Evolutionary conservation across 345 rosid species (phyloP).

Genomic region (Eucalyptus lansdowneana): DNA sequence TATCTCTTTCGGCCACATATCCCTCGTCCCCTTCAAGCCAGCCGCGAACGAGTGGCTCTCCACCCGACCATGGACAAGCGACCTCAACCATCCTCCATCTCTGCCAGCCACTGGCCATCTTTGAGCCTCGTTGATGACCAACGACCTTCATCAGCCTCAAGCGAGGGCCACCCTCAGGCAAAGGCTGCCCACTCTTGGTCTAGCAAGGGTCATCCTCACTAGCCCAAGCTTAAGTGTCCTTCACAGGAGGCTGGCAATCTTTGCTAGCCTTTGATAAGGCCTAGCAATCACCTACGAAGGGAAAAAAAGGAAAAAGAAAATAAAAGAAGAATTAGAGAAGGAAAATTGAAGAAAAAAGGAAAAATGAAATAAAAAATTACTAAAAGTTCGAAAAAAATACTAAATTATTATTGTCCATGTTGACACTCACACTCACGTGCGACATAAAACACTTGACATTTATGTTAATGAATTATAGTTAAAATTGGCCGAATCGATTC

Average conservation of each 20-base stretch:
- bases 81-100: neutral
- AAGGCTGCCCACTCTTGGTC: fast-evolving
- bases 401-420: too few species aligned
- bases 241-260: fast-evolving
- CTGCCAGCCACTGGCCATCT: neutral
- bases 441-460: neutral
- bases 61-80: neutral
- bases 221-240: neutral
- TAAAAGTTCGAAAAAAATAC: too few species aligned
- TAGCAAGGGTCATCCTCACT: neutral
- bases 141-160: neutral
- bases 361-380: too few species aligned
- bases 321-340: fast-evolving
- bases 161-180: neutral
- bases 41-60: too few species aligned
- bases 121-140: neutral
- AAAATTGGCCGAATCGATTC: fast-evolving
- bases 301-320: too few species aligned
- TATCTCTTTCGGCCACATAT: neutral
- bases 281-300: fast-evolving
- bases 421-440: fast-evolving
- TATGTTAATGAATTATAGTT: fast-evolving
- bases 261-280: neutral
- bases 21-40: neutral
- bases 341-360: neutral